phyloP scores from a whole-genome alignment of 352 stramenopile genomes.

The Pythium aphanidermatum region DNA sequence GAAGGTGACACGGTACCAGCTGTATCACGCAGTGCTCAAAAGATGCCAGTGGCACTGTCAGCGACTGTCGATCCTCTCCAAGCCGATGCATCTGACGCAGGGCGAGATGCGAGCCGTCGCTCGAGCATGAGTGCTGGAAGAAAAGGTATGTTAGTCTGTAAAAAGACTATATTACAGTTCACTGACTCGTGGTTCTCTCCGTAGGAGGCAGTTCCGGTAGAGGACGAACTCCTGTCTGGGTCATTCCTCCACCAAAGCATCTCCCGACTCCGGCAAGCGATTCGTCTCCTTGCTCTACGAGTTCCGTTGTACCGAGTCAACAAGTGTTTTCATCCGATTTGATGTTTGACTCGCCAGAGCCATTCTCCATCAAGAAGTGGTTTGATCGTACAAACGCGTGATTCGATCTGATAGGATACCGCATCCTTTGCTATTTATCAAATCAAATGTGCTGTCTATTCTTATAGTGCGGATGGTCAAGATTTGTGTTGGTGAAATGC shows the following conservation, averaged over 20 bases:
- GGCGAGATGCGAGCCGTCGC: background rate
- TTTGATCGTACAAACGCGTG: no score
- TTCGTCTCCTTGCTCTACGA: background rate
- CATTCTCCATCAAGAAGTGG: constrained; percentile 34
- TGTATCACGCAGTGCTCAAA: no score
- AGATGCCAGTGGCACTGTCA: no score
- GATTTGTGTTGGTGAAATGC: no score
- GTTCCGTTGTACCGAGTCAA: background rate
- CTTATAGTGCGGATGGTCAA: no score
- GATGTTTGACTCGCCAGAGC: constrained; percentile 26
- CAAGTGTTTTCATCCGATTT: constrained; percentile 6
- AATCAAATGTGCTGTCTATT: no score
- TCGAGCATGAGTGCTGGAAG: constrained; percentile 6
- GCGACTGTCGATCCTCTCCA: background rate
- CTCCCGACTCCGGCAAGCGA: background rate
- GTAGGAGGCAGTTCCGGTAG: background rate
- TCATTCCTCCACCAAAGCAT: constrained; percentile 11
- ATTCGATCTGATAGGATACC: no score
- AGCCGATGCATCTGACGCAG: background rate
- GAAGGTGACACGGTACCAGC: no score
- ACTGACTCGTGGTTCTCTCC: background rate
- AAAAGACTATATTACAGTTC: no score
- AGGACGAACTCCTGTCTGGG: constrained; percentile 15
- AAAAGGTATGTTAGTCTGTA: no score
- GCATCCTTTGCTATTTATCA: no score